Percentiles rank a stretch among this genome's conserved stretches.
phyloP scores from a whole-genome alignment of 176 grass and related monocot genomes.

The Hordeum vulgare region DNA sequence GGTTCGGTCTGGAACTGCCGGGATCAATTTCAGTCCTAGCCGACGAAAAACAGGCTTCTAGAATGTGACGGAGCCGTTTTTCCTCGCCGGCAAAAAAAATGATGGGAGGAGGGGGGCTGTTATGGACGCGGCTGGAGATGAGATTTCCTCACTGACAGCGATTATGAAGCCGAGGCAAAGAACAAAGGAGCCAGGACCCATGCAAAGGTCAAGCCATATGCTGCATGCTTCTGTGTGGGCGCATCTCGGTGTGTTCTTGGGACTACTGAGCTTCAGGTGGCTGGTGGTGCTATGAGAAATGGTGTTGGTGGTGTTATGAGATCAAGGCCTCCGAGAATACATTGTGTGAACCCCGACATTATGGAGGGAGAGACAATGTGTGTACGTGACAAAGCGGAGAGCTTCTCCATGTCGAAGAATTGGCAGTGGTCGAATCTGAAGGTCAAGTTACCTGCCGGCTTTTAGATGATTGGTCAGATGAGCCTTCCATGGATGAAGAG shows the following conservation, averaged over 20 bases:
- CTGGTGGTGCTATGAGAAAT: slow-evolving; percentile 26
- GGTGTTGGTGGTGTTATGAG: neutral
- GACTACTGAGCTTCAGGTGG: slow-evolving; percentile 53
- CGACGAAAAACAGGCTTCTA: too few species aligned
- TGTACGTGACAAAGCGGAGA: slow-evolving; percentile 54
- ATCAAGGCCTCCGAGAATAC: slow-evolving; percentile 25
- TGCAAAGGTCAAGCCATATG: too few species aligned
- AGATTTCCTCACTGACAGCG: too few species aligned
- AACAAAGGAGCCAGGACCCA: too few species aligned
- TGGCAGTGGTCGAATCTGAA: slow-evolving; percentile 82
- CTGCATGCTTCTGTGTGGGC: slow-evolving; percentile 65
- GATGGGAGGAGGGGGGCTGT: too few species aligned
- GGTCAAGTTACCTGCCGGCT: slow-evolving; percentile 50
- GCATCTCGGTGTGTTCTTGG: slow-evolving; percentile 83
- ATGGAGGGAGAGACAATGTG: slow-evolving; percentile 64
- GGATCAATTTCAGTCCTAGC: too few species aligned
- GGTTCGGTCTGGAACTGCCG: too few species aligned
- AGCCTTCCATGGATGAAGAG: slow-evolving; percentile 64
- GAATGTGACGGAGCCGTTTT: too few species aligned
- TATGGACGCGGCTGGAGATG: too few species aligned
- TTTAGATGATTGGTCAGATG: slow-evolving; percentile 46
- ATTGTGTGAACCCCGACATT: slow-evolving; percentile 36
- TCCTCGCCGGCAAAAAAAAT: too few species aligned
- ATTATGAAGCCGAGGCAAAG: too few species aligned
- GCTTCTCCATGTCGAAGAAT: slow-evolving; percentile 80